These are phyloP conservation scores for Lachnellula hyalina DNA, from an alignment of 2,329 filamentous ascomycete species.

Conservation along the genomic window DNA sequence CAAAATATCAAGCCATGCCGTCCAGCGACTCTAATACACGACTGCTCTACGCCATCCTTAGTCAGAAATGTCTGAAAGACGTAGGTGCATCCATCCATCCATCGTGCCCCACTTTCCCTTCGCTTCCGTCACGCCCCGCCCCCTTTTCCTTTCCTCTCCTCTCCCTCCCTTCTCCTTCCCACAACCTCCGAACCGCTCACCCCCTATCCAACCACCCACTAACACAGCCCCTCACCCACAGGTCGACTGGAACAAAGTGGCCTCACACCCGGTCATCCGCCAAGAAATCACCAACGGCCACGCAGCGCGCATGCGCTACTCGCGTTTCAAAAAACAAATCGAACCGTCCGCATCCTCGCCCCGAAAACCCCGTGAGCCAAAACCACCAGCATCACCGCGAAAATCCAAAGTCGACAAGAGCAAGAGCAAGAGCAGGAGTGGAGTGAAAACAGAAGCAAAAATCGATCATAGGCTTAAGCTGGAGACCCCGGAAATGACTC, in stretches of 20 bases:
- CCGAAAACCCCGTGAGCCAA: constrained; percentile 11
- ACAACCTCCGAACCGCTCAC: background rate
- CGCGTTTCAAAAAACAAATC: constrained; percentile 48
- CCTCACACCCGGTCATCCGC: constrained; percentile 32
- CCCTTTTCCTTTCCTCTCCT: background rate
- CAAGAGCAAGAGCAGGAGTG: background rate
- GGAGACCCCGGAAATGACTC: background rate
- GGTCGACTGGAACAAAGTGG: constrained; percentile 50
- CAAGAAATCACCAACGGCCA: constrained; percentile 48
- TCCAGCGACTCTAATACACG: constrained; percentile 36
- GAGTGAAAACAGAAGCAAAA: background rate
- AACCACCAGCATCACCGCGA: constrained; percentile 1
- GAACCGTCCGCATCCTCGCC: constrained; percentile 29
- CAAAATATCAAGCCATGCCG: background rate
- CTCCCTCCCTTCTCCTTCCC: background rate
- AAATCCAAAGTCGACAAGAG: constrained; percentile 22
- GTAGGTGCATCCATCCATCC: constrained; percentile 29
- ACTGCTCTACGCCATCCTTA: constrained; percentile 51
- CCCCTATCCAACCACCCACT: background rate
- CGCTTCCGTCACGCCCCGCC: background rate
- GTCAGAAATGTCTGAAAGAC: constrained; percentile 48
- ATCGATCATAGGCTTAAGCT: background rate
- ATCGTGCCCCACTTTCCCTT: background rate
- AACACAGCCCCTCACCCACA: constrained; percentile 18
- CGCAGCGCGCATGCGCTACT: constrained; percentile 52